Evolutionary conservation across 2,329 filamentous ascomycete species (phyloP).

Genomic region (Phoma sp.): DNA sequence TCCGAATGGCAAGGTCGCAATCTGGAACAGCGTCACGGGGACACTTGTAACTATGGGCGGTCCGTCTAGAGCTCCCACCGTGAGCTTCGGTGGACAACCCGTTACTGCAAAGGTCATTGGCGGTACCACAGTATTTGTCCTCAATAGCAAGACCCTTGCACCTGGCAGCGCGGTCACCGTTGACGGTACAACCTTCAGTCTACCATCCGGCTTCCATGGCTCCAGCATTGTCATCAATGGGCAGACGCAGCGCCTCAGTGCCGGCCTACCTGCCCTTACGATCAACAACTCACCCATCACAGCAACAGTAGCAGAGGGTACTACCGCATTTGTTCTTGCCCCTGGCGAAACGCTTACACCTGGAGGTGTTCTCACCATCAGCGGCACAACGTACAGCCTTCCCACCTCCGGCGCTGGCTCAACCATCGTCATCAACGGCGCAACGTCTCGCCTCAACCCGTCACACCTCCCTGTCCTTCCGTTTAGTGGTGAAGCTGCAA

Average conservation of each 20-base stretch:
- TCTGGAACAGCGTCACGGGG: constrained; percentile 45
- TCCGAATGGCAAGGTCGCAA: constrained; percentile 44
- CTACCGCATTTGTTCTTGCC: constrained; percentile 28
- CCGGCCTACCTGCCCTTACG: constrained; percentile 20
- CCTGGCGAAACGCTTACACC: constrained; percentile 28
- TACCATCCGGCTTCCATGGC: constrained; percentile 24
- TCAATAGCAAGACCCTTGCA: constrained; percentile 25
- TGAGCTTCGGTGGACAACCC: constrained; percentile 30
- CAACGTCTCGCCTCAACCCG: constrained; percentile 27
- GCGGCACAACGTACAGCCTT: constrained; percentile 33
- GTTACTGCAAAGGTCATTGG: constrained; percentile 33
- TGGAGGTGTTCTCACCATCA: constrained; percentile 24
- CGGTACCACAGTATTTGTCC: constrained; percentile 33
- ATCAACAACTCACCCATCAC: constrained; percentile 10
- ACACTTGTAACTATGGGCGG: constrained; percentile 30
- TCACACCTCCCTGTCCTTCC: constrained; percentile 23
- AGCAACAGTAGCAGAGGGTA: constrained; percentile 18
- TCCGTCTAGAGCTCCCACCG: constrained; percentile 23
- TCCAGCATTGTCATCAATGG: constrained; percentile 33
- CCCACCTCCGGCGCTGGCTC: constrained; percentile 25
- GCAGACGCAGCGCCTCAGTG: constrained; percentile 24
- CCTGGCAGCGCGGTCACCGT: constrained; percentile 32
- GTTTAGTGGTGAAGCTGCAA: constrained; percentile 14
- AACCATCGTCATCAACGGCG: constrained; percentile 38
- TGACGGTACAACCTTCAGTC: constrained; percentile 35